Evolutionary conservation across 352 stramenopile species (phyloP), one percentile per base, ranked within the genome.

Genomic region (Globisporangium nunn): DNA sequence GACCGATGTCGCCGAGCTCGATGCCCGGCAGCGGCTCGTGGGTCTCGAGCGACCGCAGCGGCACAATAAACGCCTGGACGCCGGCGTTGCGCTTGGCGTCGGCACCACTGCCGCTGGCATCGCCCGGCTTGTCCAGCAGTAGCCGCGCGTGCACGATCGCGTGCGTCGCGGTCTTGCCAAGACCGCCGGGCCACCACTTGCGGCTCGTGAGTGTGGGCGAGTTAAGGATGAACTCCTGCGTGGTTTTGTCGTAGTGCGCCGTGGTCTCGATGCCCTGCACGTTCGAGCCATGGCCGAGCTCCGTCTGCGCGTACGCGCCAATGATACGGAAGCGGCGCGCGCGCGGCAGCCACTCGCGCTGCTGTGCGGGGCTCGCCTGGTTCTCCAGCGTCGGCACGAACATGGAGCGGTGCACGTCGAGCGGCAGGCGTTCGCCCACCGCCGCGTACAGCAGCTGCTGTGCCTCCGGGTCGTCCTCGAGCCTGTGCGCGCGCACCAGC

Each of bases 141-240:
- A 98, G 68, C 18, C 86, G 86, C 3, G 91, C 90, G 66, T 97
- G 96, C 0, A 97, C 79, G 66, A 97, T 95, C 29, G 93, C 93
- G 64, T 97, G 84, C 59, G 85, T 98, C 29, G 85, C 90, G 0
- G 89, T 97, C 59, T 88, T 85, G 18, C 88, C 93, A 7, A 98
- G 69, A 4, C 86, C 95, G 29, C 91, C 92, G 5, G 93, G 93
- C 96, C 96, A 99, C 82, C 96, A 98, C 70, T 98, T 99, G 58
- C 81, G 76, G 52, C 78, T 87, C 33, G 94, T 98, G 29, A 98
- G 59, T 8, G 93, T 98, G 0, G 96, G 96, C 7, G 91, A 96
- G 72, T 98, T 65, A 52, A 99, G 85, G 29, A 98, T 23, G 23
- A 40, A 40, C 71, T 97, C 90, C 56, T 97, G 81, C 3, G 71